These are phyloP conservation scores for Sarcocystis neurona DNA, from an alignment of 169 alveolate genomes.

Conservation along the genomic window DNA sequence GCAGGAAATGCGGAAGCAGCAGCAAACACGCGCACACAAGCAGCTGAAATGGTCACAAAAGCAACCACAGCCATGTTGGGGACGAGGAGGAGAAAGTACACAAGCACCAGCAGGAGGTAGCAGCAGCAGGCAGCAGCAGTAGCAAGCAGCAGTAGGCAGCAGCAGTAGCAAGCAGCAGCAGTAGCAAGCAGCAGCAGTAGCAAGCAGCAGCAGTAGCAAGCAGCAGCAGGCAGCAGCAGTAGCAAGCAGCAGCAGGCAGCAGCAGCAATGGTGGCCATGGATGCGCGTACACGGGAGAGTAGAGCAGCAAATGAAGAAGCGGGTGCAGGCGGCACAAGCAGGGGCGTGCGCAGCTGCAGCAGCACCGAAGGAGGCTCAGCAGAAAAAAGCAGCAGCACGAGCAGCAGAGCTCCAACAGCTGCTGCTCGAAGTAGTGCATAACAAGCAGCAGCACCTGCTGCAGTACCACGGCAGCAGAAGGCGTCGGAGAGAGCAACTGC, in stretches of 20 bases:
- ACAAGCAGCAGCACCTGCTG: background rate
- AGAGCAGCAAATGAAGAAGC: background rate
- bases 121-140: background rate
- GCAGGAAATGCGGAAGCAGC: no score
- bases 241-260: background rate
- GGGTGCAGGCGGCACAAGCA: background rate
- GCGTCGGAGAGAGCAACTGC: background rate
- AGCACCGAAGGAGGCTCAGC: background rate
- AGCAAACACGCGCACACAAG: no score
- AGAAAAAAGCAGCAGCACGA: background rate
- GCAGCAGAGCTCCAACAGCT: background rate
- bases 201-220: background rate
- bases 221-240: background rate
- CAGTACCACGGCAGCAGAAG: background rate
- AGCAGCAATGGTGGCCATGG: background rate
- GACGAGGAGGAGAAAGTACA: background rate
- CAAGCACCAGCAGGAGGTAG: background rate
- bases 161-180: background rate
- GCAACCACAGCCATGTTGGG: no score
- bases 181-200: background rate
- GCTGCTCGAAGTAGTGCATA: background rate
- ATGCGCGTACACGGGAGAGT: background rate
- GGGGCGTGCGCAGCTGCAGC: background rate
- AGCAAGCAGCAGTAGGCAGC: background rate
- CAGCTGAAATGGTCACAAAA: no score